Conservation (phyloP, 2,329 filamentous ascomycete genomes). For the Parasarocladium wereldwijsianum region DNA sequence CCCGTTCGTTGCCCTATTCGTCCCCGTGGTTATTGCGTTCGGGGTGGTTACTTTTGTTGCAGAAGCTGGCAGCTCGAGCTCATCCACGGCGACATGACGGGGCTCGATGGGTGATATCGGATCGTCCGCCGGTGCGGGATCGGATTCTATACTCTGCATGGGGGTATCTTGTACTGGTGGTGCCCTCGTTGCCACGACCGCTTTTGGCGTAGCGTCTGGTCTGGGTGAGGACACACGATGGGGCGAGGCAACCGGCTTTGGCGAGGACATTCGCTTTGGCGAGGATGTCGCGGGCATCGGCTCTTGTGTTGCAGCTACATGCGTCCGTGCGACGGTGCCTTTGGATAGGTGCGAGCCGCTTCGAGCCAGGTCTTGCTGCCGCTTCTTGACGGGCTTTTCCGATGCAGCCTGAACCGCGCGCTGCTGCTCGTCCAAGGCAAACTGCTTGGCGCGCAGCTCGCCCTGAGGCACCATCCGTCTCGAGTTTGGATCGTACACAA, state of each 20-base stretch:
- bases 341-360: slow-evolving; percentile 31
- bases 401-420: slow-evolving; percentile 23
- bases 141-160: too few relatives aligned
- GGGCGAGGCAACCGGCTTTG: too few relatives aligned
- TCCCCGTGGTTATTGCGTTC: too few relatives aligned
- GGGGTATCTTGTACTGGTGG: too few relatives aligned
- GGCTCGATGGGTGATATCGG: not conserved
- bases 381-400: slow-evolving; percentile 25
- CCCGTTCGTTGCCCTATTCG: too few relatives aligned
- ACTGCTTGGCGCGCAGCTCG: slow-evolving; percentile 27
- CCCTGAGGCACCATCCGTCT: slow-evolving; percentile 39
- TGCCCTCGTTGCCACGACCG: too few relatives aligned
- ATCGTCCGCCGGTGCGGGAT: too few relatives aligned
- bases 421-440: slow-evolving; percentile 25
- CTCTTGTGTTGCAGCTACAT: slow-evolving; percentile 29
- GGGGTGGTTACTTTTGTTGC: too few relatives aligned
- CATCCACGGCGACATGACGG: slow-evolving; percentile 1
- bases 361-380: slow-evolving; percentile 19
- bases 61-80: slow-evolving; percentile 1
- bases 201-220: too few relatives aligned
- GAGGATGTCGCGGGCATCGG: slow-evolving; percentile 4
- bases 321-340: slow-evolving; percentile 37
- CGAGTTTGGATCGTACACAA: slow-evolving; percentile 54
- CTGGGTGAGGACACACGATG: too few relatives aligned
- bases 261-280: slow-evolving; percentile 18